Conservation (phyloP, 768 basidiomycete species). For the Epithele typhae region DNA sequence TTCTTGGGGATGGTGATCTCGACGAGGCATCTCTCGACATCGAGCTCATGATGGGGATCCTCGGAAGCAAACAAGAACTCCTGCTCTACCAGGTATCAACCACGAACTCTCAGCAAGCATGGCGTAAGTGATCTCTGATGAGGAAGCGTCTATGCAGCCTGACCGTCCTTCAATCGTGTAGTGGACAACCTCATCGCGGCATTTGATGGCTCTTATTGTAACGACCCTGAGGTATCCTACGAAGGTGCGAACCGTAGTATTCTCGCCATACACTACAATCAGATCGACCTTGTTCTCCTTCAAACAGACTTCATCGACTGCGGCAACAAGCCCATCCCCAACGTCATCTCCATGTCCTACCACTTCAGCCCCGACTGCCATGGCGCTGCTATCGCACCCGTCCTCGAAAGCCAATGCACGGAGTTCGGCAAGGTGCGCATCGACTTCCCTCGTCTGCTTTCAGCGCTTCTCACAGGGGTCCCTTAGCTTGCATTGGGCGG, state of each 20-base stretch:
- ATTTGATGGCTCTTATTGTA: constrained; percentile 38
- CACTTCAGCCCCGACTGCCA: neutral
- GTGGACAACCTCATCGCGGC: constrained; percentile 45
- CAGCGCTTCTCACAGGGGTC: too few species aligned
- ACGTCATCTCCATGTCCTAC: constrained; percentile 40
- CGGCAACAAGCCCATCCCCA: constrained; percentile 29
- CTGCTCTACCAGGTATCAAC: constrained; percentile 19
- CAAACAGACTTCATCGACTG: constrained; percentile 19
- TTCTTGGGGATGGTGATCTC: constrained; percentile 20
- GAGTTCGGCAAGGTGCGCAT: constrained; percentile 38
- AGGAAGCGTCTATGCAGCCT: too few species aligned
- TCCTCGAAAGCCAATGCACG: constrained; percentile 33
- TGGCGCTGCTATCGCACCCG: constrained; percentile 22
- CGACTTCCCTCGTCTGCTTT: too few species aligned
- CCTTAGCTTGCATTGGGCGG: constrained; percentile 28
- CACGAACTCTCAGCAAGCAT: neutral
- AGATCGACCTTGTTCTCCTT: constrained; percentile 24
- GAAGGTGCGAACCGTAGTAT: too few species aligned
- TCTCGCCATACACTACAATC: too few species aligned
- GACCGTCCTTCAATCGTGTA: constrained; percentile 18
- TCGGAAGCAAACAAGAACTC: constrained; percentile 16
- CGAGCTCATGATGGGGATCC: constrained; percentile 41
- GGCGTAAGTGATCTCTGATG: too few species aligned
- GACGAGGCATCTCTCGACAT: constrained; percentile 39
- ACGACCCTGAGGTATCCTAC: constrained; percentile 41